Evolutionary conservation across 2,329 filamentous ascomycete genomes (phyloP).

Genomic region (Dothidotthia symphoricarpi): DNA sequence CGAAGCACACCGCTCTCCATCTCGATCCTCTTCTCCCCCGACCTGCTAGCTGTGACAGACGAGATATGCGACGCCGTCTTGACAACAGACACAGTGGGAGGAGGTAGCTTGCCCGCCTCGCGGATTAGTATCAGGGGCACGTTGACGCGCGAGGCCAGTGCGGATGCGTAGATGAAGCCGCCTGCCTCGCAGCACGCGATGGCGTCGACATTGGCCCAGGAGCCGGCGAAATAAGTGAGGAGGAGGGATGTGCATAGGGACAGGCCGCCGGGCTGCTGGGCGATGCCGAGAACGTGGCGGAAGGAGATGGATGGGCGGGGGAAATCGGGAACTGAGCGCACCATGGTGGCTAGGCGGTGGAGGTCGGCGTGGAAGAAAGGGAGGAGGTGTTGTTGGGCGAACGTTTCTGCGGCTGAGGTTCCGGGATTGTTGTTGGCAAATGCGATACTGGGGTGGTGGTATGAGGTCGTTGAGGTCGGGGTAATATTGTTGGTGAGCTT

Average conservation of each 20-base stretch:
- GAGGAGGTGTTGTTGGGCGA: constrained; percentile 47
- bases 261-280: constrained; percentile 53
- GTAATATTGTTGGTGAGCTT: constrained; percentile 13
- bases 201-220: constrained; percentile 50
- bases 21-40: constrained; percentile 47
- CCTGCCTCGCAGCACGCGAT: constrained; percentile 59
- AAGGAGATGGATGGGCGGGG: constrained; percentile 55
- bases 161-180: constrained; percentile 54
- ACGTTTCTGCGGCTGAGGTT: constrained; percentile 38
- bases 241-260: constrained; percentile 54
- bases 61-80: constrained; percentile 57
- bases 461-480: constrained; percentile 20
- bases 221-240: constrained; percentile 45
- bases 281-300: constrained; percentile 58
- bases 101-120: constrained; percentile 58
- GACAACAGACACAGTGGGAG: constrained; percentile 51
- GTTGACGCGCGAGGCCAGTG: constrained; percentile 46
- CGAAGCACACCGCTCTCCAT: constrained; percentile 49
- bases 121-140: constrained; percentile 54
- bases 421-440: constrained; percentile 55
- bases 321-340: constrained; percentile 51
- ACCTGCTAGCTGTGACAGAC: constrained; percentile 31
- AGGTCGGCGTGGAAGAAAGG: constrained; percentile 51
- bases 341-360: constrained; percentile 51
- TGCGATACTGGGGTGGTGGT: constrained; percentile 46